These are phyloP conservation scores for Eutrema heterophyllum DNA, from an alignment of 345 rosid genomes.

Conservation along the genomic window DNA sequence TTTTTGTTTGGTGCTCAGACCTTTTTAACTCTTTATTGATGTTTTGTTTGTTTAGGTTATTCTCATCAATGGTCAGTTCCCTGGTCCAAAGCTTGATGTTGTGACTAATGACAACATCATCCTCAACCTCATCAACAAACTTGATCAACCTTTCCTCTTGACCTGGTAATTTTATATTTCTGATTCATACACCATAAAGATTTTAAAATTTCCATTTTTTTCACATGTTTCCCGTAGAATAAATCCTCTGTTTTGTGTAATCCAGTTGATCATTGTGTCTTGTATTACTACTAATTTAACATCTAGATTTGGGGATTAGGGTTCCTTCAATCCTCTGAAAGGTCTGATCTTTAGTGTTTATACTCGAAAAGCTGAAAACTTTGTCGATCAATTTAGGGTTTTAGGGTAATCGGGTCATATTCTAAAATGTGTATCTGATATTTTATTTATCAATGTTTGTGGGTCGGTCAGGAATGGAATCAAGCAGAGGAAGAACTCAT, in stretches of 20 bases:
- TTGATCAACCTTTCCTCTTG: slow-evolving; percentile 89
- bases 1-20: slow-evolving; percentile 4
- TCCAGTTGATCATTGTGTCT: neutral
- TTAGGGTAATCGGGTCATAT: neutral
- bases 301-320: neutral
- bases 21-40: neutral
- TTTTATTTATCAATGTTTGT: neutral
- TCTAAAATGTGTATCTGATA: neutral
- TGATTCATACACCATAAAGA: neutral
- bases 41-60: slow-evolving; percentile 49
- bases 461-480: slow-evolving; percentile 70
- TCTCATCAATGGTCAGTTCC: slow-evolving; percentile 94
- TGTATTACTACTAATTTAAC: neutral
- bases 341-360: neutral
- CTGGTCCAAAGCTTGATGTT: slow-evolving; percentile 92
- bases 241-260: slow-evolving; percentile 1
- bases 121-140: slow-evolving; percentile 86
- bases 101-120: slow-evolving; percentile 89
- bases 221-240: neutral
- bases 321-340: neutral
- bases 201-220: neutral
- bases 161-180: slow-evolving; percentile 52
- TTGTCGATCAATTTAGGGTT: neutral
- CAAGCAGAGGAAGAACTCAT: slow-evolving; percentile 85
- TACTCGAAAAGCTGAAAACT: neutral